A percentile compares a stretch with the other conserved stretches of the same genome.
phyloP scores from a whole-genome alignment of 1,284 basidiomycete species.

The Trichosporon asahii region DNA sequence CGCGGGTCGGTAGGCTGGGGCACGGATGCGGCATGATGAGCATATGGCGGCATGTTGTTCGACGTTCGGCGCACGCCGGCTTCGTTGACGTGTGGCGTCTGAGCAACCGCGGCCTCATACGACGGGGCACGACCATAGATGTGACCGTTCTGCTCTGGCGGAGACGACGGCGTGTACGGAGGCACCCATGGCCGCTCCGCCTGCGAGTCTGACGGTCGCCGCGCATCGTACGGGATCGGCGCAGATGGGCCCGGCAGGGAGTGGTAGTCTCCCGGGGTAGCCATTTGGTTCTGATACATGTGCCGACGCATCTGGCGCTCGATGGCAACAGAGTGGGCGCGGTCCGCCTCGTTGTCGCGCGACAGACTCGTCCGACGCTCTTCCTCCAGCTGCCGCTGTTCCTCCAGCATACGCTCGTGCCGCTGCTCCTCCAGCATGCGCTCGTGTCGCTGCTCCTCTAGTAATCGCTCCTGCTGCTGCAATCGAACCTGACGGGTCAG shows the following conservation, averaged over 20 bases:
- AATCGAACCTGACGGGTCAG: constrained; percentile 36
- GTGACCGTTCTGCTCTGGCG: background rate
- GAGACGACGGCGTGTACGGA: background rate
- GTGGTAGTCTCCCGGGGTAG: background rate
- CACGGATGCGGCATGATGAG: background rate
- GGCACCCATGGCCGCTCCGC: background rate
- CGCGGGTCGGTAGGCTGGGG: background rate
- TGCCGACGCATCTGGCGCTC: background rate
- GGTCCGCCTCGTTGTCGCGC: background rate
- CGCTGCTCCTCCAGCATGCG: constrained; percentile 28
- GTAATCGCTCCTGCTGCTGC: constrained; percentile 37
- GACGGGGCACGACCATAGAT: background rate
- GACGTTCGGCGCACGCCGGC: background rate
- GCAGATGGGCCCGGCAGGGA: background rate
- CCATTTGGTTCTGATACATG: background rate
- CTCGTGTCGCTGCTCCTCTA: constrained; percentile 39
- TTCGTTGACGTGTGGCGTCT: background rate
- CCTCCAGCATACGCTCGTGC: constrained; percentile 1
- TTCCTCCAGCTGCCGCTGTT: constrained; percentile 3
- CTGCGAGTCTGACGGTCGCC: background rate
- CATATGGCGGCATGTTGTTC: background rate
- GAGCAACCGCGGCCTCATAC: background rate
- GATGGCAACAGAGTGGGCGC: background rate
- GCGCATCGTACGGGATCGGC: background rate
- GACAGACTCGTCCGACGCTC: background rate